These are phyloP conservation scores for Pinus tabuliformis DNA, from an alignment of 75 land plant species.

Conservation along the genomic window DNA sequence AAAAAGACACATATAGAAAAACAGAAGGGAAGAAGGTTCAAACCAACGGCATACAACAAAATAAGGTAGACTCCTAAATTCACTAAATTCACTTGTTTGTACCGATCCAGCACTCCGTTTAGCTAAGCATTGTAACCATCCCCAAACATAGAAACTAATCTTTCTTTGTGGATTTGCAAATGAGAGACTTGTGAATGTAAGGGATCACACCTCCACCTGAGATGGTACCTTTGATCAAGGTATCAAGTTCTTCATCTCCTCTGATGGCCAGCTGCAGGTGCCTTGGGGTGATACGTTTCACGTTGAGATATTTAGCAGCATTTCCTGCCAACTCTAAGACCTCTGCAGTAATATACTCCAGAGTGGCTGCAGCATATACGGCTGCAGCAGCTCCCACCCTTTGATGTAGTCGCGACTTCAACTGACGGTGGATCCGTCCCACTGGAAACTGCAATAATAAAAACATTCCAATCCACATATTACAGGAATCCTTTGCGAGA, in stretches of 20 bases:
- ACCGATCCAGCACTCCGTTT: no score
- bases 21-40: no score
- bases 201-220: slow-evolving; percentile 67
- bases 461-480: not conserved
- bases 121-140: no score
- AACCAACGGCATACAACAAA: no score
- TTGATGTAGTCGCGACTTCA: slow-evolving; percentile 46
- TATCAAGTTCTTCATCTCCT: slow-evolving; percentile 67
- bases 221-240: slow-evolving; percentile 47
- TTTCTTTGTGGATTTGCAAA: slow-evolving; percentile 8
- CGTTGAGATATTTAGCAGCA: slow-evolving; percentile 51
- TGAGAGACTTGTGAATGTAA: slow-evolving; percentile 59
- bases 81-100: no score
- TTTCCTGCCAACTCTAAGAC: slow-evolving; percentile 66
- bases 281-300: slow-evolving; percentile 57
- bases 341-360: slow-evolving; percentile 68
- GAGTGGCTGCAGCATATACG: slow-evolving; percentile 35
- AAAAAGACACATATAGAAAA: no score
- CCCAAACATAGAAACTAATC: no score
- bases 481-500: no score
- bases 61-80: no score
- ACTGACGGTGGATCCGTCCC: slow-evolving; percentile 54
- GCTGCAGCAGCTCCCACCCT: slow-evolving; percentile 38
- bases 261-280: slow-evolving; percentile 65
- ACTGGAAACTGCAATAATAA: slow-evolving; percentile 44